Base-by-base conservation (phyloP, 2,329 filamentous ascomycete genomes). In the Arthrobotrys sphaeroides region DNA sequence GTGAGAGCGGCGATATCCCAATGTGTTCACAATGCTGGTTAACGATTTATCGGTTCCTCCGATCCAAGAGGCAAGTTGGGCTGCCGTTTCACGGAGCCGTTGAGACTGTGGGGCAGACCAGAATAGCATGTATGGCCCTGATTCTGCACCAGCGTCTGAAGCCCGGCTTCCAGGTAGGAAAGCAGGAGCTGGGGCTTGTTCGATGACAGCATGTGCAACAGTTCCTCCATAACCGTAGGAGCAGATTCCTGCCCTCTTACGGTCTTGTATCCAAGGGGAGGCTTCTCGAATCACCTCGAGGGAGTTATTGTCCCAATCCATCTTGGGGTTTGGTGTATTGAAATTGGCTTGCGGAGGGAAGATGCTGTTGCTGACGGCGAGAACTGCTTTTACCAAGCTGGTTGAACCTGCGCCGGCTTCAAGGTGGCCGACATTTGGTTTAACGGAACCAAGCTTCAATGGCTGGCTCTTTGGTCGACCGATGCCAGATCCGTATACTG, bases 331-430 rank as follows among this genome's bases (percentile, higher is more conserved):
- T 4, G 77, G 77, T 2, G 77, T 79, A 24, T 78, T 65, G 31
- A 80, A 78, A 5, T 79, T 74, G 5, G 77, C 60, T 38, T 77
- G 78, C 1, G 81, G 77, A 0, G 81, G 80, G n/a, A 82, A 53
- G 43, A 40, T 84, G 83, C 84, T 62, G 18, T 84, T 83, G 77
- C 87, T 85, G 0, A 87, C 82, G 82, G 85, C 86, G 70, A 87
- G 75, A 0, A 84, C 83, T 0, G 85, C 83, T 80, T 88, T 88
- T 77, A 88, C 86, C 16, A 88, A 80, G 2, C 83, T 84, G 0
- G 84, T 82, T 16, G 87, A 83, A n/a, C 86, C 85, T 1, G 84
- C 85, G 0, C 85, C 85, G 1, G 83, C 85, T 77, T 87, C 86
- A 4, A 85, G 68, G 78, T 88, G 86, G 7, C 86, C 86, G 31